Evolutionary conservation across 2,329 filamentous ascomycete species (phyloP).

Genomic region (Niveomyces coronatus): DNA sequence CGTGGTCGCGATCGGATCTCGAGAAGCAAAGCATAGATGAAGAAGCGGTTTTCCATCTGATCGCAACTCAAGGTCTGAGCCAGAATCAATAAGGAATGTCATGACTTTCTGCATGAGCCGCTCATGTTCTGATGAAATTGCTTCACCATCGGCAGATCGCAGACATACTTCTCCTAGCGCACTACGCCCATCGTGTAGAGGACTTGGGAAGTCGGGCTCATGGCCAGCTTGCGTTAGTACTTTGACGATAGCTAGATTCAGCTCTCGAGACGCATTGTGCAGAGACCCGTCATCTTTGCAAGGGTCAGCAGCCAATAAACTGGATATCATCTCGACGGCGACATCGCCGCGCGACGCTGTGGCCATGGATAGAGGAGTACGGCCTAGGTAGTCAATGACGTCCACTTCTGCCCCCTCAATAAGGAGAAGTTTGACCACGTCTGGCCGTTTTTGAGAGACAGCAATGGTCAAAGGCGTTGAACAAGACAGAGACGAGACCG

Average conservation of each 20-base stretch:
- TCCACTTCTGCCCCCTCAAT: constrained; percentile 50
- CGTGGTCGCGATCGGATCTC: constrained; percentile 43
- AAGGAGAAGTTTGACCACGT: constrained; percentile 46
- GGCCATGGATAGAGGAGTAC: constrained; percentile 50
- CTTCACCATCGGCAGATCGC: constrained; percentile 36
- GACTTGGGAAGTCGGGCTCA: constrained; percentile 54
- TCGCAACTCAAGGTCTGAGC: constrained; percentile 45
- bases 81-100: constrained; percentile 42
- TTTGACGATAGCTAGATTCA: constrained; percentile 46
- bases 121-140: constrained; percentile 36
- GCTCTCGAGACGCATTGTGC: constrained; percentile 51
- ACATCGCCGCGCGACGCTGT: constrained; percentile 44
- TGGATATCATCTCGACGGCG: constrained; percentile 42
- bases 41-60: constrained; percentile 48
- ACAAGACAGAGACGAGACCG: constrained; percentile 39
- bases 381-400: constrained; percentile 43
- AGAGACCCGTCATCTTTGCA: constrained; percentile 55
- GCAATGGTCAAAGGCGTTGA: constrained; percentile 51
- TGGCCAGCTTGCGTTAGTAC: constrained; percentile 49
- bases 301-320: constrained; percentile 44
- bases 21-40: constrained; percentile 48
- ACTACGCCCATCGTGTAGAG: constrained; percentile 50
- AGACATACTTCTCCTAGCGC: constrained; percentile 55
- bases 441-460: constrained; percentile 43
- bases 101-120: constrained; percentile 49